Conservation (phyloP, 2,329 filamentous ascomycete species). For the Curvularia eragrostidis region DNA sequence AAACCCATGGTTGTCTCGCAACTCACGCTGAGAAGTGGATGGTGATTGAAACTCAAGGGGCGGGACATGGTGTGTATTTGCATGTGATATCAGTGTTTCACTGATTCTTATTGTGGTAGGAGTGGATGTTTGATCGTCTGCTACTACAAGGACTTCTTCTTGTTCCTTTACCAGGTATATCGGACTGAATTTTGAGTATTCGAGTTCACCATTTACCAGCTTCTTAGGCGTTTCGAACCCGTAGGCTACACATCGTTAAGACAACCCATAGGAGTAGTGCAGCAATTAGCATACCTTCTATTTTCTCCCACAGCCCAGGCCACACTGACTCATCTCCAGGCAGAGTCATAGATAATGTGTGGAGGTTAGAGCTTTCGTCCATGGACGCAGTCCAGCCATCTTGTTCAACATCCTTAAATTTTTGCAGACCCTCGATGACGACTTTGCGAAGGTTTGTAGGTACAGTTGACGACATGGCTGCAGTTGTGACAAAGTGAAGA, state of each 20-base stretch:
- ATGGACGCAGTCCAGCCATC: background rate
- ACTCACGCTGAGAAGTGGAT: background rate
- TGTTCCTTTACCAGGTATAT: background rate
- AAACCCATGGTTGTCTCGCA: background rate
- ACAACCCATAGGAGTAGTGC: background rate
- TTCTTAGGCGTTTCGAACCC: background rate
- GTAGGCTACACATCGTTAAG: background rate
- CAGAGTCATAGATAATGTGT: background rate
- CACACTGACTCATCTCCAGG: background rate
- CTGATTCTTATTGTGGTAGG: background rate
- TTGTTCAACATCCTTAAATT: background rate
- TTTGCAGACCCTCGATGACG: background rate
- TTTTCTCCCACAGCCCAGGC: background rate
- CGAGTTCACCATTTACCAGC: background rate
- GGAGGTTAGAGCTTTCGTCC: background rate
- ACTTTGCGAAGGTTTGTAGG: background rate
- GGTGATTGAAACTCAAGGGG: background rate
- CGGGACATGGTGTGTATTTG: background rate
- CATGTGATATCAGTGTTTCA: background rate
- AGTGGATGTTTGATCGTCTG: background rate
- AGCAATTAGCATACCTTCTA: background rate
- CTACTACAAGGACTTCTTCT: background rate
- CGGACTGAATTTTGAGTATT: background rate
- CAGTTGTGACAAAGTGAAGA: background rate
- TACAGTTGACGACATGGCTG: background rate